Conservation (phyloP, 441 rosid genomes). For the Melastoma candidum region DNA sequence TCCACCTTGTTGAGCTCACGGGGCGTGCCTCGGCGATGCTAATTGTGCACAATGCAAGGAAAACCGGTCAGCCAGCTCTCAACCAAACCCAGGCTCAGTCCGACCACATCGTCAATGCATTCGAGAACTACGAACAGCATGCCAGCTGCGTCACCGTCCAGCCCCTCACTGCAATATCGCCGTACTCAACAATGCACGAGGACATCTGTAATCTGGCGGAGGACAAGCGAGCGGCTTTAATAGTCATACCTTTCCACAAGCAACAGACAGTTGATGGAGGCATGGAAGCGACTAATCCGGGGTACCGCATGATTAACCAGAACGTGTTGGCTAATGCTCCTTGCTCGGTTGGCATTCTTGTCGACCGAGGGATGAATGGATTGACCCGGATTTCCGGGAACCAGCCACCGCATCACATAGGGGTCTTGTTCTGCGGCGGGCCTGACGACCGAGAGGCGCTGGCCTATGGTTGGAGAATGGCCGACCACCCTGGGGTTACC, state of each 20-base stretch:
- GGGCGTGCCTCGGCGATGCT: conserved; percentile 98
- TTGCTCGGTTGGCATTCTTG: conserved; percentile 81
- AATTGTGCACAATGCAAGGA: conserved; percentile 74
- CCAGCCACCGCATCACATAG: conserved; percentile 57
- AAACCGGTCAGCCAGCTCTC: conserved; percentile 65
- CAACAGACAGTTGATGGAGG: conserved; percentile 95
- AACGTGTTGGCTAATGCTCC: conserved; percentile 67
- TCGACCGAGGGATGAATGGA: conserved; percentile 73
- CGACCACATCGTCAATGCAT: conserved; percentile 85
- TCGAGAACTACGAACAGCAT: conserved; percentile 76
- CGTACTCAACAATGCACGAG: conserved; percentile 93
- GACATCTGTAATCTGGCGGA: conserved; percentile 84
- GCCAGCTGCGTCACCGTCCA: conserved; percentile 49
- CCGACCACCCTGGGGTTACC: conserved; percentile 52
- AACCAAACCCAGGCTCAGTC: conserved; percentile 94
- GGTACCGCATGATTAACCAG: conserved; percentile 68
- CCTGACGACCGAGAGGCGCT: conserved; percentile 85
- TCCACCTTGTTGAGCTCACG: conserved; percentile 91
- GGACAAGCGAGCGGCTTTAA: conserved; percentile 69
- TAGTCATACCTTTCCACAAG: conserved; percentile 89
- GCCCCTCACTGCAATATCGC: conserved; percentile 88
- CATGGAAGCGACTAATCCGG: conserved; percentile 92
- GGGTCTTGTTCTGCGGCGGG: conserved; percentile 74
- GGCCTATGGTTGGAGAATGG: conserved; percentile 79
- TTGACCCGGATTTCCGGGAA: conserved; percentile 41